Evolutionary conservation across 495 filamentous ascomycete genomes (phyloP).

Genomic region (Talaromyces ruber): DNA sequence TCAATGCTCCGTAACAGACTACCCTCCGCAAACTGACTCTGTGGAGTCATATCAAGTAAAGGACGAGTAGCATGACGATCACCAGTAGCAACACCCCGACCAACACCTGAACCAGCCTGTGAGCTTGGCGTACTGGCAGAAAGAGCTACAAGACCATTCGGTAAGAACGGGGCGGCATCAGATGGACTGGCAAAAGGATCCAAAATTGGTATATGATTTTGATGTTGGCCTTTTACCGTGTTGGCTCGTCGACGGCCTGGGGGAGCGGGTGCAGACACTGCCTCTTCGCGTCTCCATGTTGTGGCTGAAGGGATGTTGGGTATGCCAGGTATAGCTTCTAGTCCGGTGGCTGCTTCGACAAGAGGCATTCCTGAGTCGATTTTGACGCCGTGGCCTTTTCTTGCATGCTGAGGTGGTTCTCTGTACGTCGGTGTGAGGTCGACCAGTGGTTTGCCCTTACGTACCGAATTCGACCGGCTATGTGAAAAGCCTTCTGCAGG

Average conservation of each 20-base stretch:
- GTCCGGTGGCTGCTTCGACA: constrained; percentile 57
- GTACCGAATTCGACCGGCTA: constrained; percentile 21
- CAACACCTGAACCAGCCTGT: constrained; percentile 17
- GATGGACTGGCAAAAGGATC: constrained; percentile 16
- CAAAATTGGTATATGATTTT: constrained; percentile 6
- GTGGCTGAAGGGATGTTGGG: constrained; percentile 43
- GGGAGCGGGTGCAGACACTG: constrained; percentile 5
- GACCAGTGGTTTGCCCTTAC: constrained; percentile 55
- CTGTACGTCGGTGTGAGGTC: constrained; percentile 67
- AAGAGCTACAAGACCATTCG: constrained; percentile 30
- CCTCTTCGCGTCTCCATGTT: constrained; percentile 39
- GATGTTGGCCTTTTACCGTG: constrained; percentile 2
- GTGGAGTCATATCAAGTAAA: constrained; percentile 45
- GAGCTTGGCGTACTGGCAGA: constrained; percentile 7
- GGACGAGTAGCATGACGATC: constrained; percentile 41
- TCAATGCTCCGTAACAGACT: constrained; percentile 37
- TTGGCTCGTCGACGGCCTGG: constrained; percentile 10
- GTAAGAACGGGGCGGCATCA: constrained; percentile 21
- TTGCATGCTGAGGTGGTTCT: constrained; percentile 62
- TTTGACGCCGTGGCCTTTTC: constrained; percentile 59
- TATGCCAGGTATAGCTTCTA: constrained; percentile 29
- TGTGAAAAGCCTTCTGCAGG: constrained; percentile 9
- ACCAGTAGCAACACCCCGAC: constrained; percentile 46
- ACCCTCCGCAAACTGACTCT: constrained; percentile 44
- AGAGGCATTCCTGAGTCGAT: constrained; percentile 52